Conservation (phyloP, 257 asterid genomes). For the Craterostigma plantagineum region DNA sequence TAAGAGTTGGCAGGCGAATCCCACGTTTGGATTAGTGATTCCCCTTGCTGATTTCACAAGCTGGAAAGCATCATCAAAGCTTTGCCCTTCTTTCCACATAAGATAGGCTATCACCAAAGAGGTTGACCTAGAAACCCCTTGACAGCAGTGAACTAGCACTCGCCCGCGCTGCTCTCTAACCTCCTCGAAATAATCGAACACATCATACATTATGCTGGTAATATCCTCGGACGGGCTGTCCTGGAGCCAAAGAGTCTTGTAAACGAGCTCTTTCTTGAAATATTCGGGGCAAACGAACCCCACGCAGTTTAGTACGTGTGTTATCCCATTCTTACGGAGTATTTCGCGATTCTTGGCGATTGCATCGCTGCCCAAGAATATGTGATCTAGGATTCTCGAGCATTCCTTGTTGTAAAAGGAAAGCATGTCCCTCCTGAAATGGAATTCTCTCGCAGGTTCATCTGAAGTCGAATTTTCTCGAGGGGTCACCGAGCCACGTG, state of each 20-base stretch:
- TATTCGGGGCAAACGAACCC: slow-evolving; percentile 81
- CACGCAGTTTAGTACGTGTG: slow-evolving; percentile 92
- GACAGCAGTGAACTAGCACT: slow-evolving; percentile 84
- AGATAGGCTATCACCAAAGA: slow-evolving; percentile 91
- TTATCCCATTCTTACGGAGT: slow-evolving; percentile 53
- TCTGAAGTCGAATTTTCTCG: slow-evolving; percentile 25
- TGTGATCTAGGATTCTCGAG: slow-evolving; percentile 60
- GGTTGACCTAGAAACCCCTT: slow-evolving; percentile 87
- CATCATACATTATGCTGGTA: slow-evolving; percentile 78
- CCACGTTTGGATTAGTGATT: slow-evolving; percentile 82
- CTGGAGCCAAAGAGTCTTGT: slow-evolving; percentile 90
- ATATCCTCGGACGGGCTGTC: slow-evolving; percentile 92
- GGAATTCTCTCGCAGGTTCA: slow-evolving; percentile 36
- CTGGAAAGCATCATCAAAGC: slow-evolving; percentile 85
- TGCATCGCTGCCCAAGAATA: slow-evolving; percentile 71
- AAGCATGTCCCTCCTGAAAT: slow-evolving; percentile 54
- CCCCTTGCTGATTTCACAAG: slow-evolving; percentile 79
- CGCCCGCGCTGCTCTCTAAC: slow-evolving; percentile 70
- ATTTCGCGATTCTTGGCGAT: slow-evolving; percentile 66
- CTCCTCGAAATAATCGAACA: slow-evolving; percentile 89
- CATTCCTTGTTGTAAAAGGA: slow-evolving; percentile 88
- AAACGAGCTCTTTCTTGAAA: slow-evolving; percentile 61
- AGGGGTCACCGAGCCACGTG: slow-evolving; percentile 42
- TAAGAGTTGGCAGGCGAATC: slow-evolving; percentile 74
- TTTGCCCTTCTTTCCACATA: slow-evolving; percentile 79